These are phyloP conservation scores for Heimioporus sp. DNA, from an alignment of 768 basidiomycete species.

Conservation along the genomic window DNA sequence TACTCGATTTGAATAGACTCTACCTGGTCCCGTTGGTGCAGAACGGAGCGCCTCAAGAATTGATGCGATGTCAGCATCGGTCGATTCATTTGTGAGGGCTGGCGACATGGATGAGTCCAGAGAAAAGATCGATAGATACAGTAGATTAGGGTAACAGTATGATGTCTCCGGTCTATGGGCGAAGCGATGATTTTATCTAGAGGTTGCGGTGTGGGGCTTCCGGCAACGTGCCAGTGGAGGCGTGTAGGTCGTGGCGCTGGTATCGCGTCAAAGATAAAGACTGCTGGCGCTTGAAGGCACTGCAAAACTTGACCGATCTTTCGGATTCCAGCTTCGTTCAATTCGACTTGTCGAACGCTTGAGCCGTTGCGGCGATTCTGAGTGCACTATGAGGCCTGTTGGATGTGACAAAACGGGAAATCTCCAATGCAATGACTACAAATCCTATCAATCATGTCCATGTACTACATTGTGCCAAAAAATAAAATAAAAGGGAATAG, in stretches of 20 bases:
- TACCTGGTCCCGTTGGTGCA: conserved; percentile 64
- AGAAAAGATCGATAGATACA: conserved; percentile 13
- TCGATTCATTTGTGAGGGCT: conserved; percentile 45
- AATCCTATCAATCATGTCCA: neutral
- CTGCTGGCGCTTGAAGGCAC: too few relatives aligned
- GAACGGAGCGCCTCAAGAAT: conserved; percentile 46
- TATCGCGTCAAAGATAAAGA: too few relatives aligned
- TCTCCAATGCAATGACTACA: neutral
- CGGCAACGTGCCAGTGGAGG: neutral
- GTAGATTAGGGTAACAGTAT: conserved; percentile 20
- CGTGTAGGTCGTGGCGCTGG: neutral
- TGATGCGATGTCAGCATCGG: conserved; percentile 42
- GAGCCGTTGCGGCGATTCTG: too few relatives aligned
- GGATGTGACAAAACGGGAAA: neutral
- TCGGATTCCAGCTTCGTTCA: too few relatives aligned
- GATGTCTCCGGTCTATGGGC: conserved; percentile 16
- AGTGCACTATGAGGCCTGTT: too few relatives aligned
- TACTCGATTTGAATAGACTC: conserved; percentile 9
- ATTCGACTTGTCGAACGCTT: too few relatives aligned
- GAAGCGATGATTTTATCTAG: conserved; percentile 16
- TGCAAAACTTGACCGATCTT: too few relatives aligned
- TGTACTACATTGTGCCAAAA: neutral
- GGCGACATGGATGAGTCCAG: conserved; percentile 46
- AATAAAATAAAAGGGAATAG: neutral
- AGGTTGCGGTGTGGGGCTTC: neutral